These are phyloP conservation scores for Tubosaeta sp. DNA, from an alignment of 768 basidiomycete genomes.

Conservation along the genomic window DNA sequence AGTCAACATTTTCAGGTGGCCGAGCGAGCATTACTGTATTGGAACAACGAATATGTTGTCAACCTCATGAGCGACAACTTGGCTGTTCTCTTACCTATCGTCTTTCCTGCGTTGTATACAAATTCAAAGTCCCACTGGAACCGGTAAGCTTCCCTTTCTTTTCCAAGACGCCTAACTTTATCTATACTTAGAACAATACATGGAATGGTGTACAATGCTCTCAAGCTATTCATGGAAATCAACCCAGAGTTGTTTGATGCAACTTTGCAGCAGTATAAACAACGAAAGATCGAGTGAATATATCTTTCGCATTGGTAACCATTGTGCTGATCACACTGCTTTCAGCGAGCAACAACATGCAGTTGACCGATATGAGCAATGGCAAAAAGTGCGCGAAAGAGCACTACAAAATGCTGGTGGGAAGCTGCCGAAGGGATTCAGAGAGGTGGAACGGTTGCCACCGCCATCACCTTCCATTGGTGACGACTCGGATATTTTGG, in stretches of 20 bases:
- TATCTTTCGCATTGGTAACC: neutral
- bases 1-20: constrained; percentile 99
- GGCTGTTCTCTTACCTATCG: constrained; percentile 82
- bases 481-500: constrained; percentile 83
- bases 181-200: constrained; percentile 78
- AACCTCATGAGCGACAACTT: constrained; percentile 99
- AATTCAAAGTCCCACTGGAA: constrained; percentile 99
- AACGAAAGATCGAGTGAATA: constrained; percentile 77
- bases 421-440: constrained; percentile 66
- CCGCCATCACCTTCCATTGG: constrained; percentile 74
- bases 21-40: constrained; percentile 93
- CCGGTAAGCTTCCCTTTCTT: constrained; percentile 52
- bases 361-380: constrained; percentile 79
- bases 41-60: constrained; percentile 99
- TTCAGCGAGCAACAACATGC: constrained; percentile 84
- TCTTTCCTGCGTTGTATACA: constrained; percentile 92
- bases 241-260: constrained; percentile 96
- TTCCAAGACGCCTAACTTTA: constrained; percentile 4
- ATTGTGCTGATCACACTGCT: constrained; percentile 1
- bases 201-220: constrained; percentile 97
- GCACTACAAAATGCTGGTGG: constrained; percentile 71
- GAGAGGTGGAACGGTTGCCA: constrained; percentile 62
- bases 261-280: constrained; percentile 89
- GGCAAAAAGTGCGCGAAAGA: constrained; percentile 78
- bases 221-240: constrained; percentile 99